Conservation (phyloP, 139 green algal genomes). For the Tetraselmis striata region DNA sequence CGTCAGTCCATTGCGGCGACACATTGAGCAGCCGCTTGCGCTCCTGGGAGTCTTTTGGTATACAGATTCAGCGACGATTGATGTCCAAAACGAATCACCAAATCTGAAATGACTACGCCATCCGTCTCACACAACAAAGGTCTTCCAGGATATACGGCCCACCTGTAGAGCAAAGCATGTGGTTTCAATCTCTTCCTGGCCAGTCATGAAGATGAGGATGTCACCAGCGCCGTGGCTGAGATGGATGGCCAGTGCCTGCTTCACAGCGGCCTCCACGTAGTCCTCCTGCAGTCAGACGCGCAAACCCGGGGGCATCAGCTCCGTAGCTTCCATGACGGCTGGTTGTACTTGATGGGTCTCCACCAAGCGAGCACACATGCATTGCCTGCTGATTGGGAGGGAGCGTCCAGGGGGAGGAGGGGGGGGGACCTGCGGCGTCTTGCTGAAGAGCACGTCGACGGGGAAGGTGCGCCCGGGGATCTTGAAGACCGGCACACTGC, state of each 20-base stretch:
- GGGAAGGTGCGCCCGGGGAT: slow-evolving; percentile 97
- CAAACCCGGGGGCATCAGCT: no score
- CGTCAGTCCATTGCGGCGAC: no score
- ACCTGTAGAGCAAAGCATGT: slow-evolving; percentile 78
- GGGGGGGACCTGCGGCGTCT: slow-evolving; percentile 42
- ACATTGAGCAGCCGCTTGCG: no score
- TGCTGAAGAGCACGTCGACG: slow-evolving; percentile 87
- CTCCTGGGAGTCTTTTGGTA: no score
- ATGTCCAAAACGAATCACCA: no score
- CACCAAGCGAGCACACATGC: no score
- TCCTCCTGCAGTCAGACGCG: slow-evolving; percentile 80
- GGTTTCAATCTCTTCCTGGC: slow-evolving; percentile 94
- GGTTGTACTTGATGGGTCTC: no score
- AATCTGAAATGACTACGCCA: no score
- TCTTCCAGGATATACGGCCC: neutral
- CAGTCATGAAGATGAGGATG: slow-evolving; percentile 99
- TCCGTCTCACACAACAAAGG: no score
- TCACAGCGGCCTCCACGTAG: slow-evolving; percentile 95
- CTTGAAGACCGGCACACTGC: slow-evolving; percentile 78
- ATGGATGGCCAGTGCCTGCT: slow-evolving; percentile 93
- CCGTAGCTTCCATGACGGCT: no score
- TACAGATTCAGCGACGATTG: no score
- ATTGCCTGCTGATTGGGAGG: no score
- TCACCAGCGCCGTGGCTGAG: slow-evolving; percentile 80
- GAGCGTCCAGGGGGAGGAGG: neutral